Conservation (phyloP, 2,329 filamentous ascomycete genomes). For the Pseudogymnoascus sp. region DNA sequence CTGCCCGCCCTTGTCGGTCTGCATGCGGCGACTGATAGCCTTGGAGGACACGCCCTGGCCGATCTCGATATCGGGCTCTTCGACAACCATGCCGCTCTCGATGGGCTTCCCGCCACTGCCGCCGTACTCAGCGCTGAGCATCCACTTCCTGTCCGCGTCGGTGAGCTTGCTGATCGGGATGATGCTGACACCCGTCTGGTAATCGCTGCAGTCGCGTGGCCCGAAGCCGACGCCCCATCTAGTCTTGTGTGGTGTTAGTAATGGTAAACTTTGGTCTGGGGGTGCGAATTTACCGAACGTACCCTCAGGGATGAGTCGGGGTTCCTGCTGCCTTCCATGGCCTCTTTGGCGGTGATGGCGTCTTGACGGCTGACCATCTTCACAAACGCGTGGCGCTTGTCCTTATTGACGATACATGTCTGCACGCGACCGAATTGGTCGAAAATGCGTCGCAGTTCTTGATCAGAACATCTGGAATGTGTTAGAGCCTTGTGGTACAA, state of each 20-base stretch:
- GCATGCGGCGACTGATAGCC: constrained; percentile 62
- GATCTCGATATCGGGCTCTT: constrained; percentile 98
- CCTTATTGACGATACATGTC: constrained; percentile 95
- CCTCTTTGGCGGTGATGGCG: constrained; percentile 73
- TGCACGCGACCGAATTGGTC: constrained; percentile 78
- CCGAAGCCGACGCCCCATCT: constrained; percentile 98
- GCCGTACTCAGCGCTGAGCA: constrained; percentile 85
- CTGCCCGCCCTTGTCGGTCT: constrained; percentile 57
- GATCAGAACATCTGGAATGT: constrained; percentile 57
- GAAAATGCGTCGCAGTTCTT: constrained; percentile 75
- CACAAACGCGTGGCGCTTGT: constrained; percentile 97
- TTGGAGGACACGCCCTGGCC: constrained; percentile 96
- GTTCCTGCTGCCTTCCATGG: constrained; percentile 73
- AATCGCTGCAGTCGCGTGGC: constrained; percentile 94
- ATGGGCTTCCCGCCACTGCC: constrained; percentile 80
- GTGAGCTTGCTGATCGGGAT: constrained; percentile 91
- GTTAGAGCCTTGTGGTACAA: constrained; percentile 22
- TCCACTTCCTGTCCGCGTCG: constrained; percentile 95
- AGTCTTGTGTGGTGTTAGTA: constrained; percentile 45
- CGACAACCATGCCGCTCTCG: constrained; percentile 76
- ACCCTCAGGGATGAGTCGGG: constrained; percentile 46
- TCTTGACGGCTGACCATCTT: constrained; percentile 93
- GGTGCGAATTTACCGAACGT: constrained; percentile 17
- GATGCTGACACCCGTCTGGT: constrained; percentile 80
- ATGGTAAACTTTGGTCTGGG: neutral